phyloP scores from a whole-genome alignment of 164 flowering plant species.

The Akebia trifoliata region DNA sequence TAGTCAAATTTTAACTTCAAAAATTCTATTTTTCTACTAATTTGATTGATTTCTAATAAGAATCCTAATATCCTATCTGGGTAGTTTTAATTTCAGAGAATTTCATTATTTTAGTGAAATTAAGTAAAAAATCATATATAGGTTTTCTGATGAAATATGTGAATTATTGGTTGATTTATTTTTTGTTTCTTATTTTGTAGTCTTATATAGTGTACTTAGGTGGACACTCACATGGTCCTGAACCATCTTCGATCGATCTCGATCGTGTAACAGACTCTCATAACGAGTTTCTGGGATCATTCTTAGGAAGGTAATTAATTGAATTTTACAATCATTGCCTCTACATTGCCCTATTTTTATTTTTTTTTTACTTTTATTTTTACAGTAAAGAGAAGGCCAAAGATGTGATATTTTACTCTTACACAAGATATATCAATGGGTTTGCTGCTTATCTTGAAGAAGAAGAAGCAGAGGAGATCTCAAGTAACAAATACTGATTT shows the following conservation, averaged over 20 bases:
- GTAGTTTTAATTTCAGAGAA: too few relatives aligned
- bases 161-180: too few relatives aligned
- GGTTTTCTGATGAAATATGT: too few relatives aligned
- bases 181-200: conserved; percentile 22
- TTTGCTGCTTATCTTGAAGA: conserved; percentile 64
- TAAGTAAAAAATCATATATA: too few relatives aligned
- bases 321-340: too few relatives aligned
- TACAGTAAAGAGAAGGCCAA: conserved; percentile 37
- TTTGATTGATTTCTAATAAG: too few relatives aligned
- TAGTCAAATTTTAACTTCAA: too few relatives aligned
- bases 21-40: too few relatives aligned
- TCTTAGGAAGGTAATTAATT: conserved; percentile 20
- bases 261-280: conserved; percentile 41
- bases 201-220: conserved; percentile 72
- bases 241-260: conserved; percentile 24
- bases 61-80: neutral
- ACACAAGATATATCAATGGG: conserved; percentile 53
- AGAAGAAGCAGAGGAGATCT: conserved; percentile 47
- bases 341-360: too few relatives aligned
- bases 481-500: conserved; percentile 40
- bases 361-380: neutral
- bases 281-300: conserved; percentile 41
- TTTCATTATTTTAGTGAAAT: too few relatives aligned
- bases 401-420: conserved; percentile 51
- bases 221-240: conserved; percentile 39